Evolutionary conservation across 192 early-diverging fungal genomes (phyloP).

Genomic region (Coemansia sp.): DNA sequence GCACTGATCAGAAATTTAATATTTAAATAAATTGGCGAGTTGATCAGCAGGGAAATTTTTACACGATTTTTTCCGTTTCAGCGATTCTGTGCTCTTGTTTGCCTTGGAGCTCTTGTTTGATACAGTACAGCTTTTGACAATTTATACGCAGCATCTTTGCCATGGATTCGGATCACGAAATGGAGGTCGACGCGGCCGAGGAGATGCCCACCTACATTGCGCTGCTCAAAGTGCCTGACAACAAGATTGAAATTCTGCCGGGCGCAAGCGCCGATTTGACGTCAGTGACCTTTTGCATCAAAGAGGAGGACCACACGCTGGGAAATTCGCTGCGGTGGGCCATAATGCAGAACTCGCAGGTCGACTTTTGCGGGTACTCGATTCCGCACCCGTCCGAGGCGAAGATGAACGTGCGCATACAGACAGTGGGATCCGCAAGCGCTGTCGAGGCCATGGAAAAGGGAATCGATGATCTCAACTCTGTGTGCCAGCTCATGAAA

Average conservation of each 20-base stretch:
- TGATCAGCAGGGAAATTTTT: background rate
- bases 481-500: constrained; percentile 68
- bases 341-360: constrained; percentile 92
- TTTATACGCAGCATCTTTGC: background rate
- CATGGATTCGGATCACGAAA: background rate
- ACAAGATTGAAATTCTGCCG: constrained; percentile 49
- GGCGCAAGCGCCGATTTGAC: constrained; percentile 68
- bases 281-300: constrained; percentile 82
- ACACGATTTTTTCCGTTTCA: too few relatives aligned
- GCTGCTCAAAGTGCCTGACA: constrained; percentile 27
- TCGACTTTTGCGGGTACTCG: constrained; percentile 93
- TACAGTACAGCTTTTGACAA: too few relatives aligned
- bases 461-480: constrained; percentile 80
- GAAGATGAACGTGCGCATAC: constrained; percentile 89
- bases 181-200: constrained; percentile 15
- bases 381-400: constrained; percentile 96
- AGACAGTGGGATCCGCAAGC: constrained; percentile 77
- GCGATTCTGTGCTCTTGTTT: background rate
- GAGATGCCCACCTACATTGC: constrained; percentile 33
- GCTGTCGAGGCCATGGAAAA: constrained; percentile 83
- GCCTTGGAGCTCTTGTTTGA: background rate
- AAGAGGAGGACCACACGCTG: constrained; percentile 96
- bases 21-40: background rate
- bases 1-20: background rate
- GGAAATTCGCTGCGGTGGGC: constrained; percentile 91